Evolutionary conservation across 202 grass and related monocot genomes (phyloP).

Genomic region (Hordeum pubiflorum): DNA sequence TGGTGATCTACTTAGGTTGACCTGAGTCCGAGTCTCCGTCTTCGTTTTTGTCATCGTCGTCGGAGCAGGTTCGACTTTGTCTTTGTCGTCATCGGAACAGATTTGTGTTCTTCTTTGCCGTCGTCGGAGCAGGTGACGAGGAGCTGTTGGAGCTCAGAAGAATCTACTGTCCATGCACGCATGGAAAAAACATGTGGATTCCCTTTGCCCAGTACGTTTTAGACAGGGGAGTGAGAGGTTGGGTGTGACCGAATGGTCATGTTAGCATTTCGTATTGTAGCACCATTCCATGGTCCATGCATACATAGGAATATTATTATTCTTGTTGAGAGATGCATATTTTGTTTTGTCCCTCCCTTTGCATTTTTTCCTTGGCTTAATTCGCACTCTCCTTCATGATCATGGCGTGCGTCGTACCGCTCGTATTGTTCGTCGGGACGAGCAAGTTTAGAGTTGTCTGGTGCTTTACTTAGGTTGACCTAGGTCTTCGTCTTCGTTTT

Average conservation of each 20-base stretch:
- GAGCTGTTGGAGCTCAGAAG: neutral
- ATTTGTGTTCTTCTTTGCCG: neutral
- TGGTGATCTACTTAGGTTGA: neutral
- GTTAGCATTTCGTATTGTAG: too few species aligned
- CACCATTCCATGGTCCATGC: too few species aligned
- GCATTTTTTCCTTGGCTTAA: neutral
- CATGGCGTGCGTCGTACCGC: constrained; percentile 44
- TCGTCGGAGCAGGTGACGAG: neutral
- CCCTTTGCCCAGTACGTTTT: neutral
- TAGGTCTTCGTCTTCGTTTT: neutral
- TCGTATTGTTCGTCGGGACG: constrained; percentile 40
- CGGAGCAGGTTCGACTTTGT: neutral
- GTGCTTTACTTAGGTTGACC: neutral
- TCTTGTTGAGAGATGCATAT: too few species aligned
- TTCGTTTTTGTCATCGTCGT: neutral
- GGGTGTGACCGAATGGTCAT: too few species aligned
- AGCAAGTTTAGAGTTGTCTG: constrained; percentile 32
- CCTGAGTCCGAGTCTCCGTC: neutral
- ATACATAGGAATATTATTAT: too few species aligned
- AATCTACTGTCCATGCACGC: neutral
- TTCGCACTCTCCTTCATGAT: constrained; percentile 56
- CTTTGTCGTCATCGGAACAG: too few species aligned
- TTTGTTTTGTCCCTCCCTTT: too few species aligned
- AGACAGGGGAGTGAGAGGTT: neutral
- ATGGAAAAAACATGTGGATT: neutral